A percentile compares a stretch with the other conserved stretches of the same genome.
These are phyloP conservation scores for Plenodomus biglobosus DNA, from an alignment of 2,329 filamentous ascomycete species.

Conservation along the genomic window DNA sequence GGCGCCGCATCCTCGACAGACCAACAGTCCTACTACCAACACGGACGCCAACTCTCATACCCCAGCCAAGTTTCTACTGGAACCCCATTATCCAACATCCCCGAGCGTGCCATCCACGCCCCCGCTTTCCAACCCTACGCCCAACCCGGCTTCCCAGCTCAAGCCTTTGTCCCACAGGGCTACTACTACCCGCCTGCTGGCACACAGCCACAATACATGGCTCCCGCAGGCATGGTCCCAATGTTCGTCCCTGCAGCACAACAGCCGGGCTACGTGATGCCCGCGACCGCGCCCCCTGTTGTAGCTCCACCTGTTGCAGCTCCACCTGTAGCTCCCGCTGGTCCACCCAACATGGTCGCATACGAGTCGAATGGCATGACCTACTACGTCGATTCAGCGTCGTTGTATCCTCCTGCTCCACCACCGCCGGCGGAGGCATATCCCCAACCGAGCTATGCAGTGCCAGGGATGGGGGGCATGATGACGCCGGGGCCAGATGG, in stretches of 20 bases:
- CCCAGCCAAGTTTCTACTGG: conserved; percentile 70
- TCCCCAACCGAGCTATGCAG: conserved; percentile 53
- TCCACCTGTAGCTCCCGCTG: conserved; percentile 34
- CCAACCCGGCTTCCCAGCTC: conserved; percentile 57
- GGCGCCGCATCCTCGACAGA: conserved; percentile 56
- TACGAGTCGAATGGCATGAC: conserved; percentile 96
- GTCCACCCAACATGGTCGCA: conserved; percentile 62
- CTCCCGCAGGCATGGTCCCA: conserved; percentile 53
- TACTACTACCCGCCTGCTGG: conserved; percentile 64
- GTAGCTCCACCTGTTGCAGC: conserved; percentile 37
- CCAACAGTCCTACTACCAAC: conserved; percentile 55
- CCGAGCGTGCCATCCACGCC: conserved; percentile 87
- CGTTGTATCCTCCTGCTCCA: conserved; percentile 56
- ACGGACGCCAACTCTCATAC: conserved; percentile 69
- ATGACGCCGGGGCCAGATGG: conserved; percentile 63
- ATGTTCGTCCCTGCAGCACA: conserved; percentile 61
- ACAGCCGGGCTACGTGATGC: conserved; percentile 50
- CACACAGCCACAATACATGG: conserved; percentile 47
- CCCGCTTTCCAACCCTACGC: conserved; percentile 76
- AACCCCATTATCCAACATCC: conserved; percentile 87
- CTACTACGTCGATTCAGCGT: conserved; percentile 86
- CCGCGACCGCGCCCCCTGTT: conserved; percentile 36
- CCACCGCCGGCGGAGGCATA: conserved; percentile 51
- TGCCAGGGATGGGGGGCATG: conserved; percentile 74
- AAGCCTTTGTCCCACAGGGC: conserved; percentile 42